A percentile compares a stretch with the other conserved stretches of the same genome.
Evolutionary conservation across 148 eudicot genomes (phyloP).

Genomic region (Suaeda aralocaspica): DNA sequence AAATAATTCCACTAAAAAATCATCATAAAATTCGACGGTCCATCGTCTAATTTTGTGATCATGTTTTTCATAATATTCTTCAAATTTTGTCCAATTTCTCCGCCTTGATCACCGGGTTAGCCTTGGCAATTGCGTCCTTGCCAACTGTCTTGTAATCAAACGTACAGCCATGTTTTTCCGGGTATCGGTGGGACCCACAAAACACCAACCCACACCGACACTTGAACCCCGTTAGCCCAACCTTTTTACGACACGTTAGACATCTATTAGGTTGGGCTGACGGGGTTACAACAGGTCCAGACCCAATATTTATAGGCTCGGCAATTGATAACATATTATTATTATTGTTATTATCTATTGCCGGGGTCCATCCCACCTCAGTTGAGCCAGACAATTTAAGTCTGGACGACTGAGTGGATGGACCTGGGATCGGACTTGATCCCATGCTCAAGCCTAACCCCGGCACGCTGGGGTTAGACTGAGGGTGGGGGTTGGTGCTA

Average conservation of each 20-base stretch:
- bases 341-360: constrained; percentile 3
- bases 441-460: not conserved
- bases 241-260: constrained; percentile 41
- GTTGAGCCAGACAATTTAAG: constrained; percentile 14
- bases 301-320: constrained; percentile 1
- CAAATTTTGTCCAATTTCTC: constrained; percentile 47
- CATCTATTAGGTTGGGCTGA: constrained; percentile 39
- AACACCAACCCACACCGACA: constrained; percentile 57
- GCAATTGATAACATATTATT: not conserved
- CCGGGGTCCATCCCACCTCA: constrained; percentile 9
- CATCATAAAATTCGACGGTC: not conserved
- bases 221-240: constrained; percentile 55
- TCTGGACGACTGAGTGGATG: not conserved
- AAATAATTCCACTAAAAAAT: not conserved
- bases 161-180: constrained; percentile 56
- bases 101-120: constrained; percentile 56
- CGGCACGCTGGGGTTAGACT: not conserved
- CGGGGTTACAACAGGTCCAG: constrained; percentile 10
- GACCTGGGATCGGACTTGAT: constrained; percentile 15
- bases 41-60: not conserved
- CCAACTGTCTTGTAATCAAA: constrained; percentile 56
- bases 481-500: constrained; percentile 11
- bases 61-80: constrained; percentile 20
- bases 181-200: constrained; percentile 62
- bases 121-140: constrained; percentile 58